Conservation (phyloP, 768 basidiomycete species). For the Mycena metata region DNA sequence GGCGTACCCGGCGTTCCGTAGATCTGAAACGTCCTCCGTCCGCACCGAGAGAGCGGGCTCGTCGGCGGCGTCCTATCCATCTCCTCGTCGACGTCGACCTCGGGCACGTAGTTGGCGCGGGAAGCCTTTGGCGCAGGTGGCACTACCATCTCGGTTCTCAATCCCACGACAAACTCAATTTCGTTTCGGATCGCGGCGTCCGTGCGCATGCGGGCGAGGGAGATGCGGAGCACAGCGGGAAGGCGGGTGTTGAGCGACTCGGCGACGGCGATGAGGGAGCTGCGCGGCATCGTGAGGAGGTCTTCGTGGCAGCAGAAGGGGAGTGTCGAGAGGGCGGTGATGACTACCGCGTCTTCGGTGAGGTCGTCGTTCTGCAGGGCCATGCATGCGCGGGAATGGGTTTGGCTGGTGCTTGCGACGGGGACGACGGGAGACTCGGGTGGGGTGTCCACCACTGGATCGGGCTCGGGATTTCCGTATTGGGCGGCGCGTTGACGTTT, state of each 20-base stretch:
- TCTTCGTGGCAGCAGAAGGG: conserved; percentile 86
- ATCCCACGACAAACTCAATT: conserved; percentile 74
- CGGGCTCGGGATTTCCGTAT: conserved; percentile 38
- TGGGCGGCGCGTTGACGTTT: conserved; percentile 44
- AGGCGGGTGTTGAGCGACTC: conserved; percentile 67
- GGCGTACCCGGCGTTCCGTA: conserved; percentile 37
- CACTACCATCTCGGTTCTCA: conserved; percentile 50
- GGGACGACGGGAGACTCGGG: conserved; percentile 26
- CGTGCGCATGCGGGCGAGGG: conserved; percentile 52
- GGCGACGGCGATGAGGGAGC: conserved; percentile 67
- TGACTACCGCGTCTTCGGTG: conserved; percentile 68
- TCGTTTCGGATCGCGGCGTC: conserved; percentile 62
- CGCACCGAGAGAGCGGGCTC: conserved; percentile 23
- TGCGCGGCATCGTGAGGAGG: conserved; percentile 71
- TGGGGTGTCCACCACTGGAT: conserved; percentile 46
- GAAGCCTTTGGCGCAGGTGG: conserved; percentile 54
- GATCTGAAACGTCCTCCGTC: conserved; percentile 24
- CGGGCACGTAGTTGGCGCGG: conserved; percentile 11
- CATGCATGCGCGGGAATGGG: conserved; percentile 51
- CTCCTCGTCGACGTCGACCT: conserved; percentile 27
- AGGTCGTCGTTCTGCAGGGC: conserved; percentile 72
- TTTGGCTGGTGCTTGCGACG: conserved; percentile 20
- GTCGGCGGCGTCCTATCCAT: conserved; percentile 32
- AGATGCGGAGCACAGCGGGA: conserved; percentile 66
- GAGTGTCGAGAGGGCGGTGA: conserved; percentile 68